Percentiles rank a stretch among this genome's conserved stretches.
These are phyloP conservation scores for Penicillium pulvis DNA, from an alignment of 495 filamentous ascomycete species.

Conservation along the genomic window DNA sequence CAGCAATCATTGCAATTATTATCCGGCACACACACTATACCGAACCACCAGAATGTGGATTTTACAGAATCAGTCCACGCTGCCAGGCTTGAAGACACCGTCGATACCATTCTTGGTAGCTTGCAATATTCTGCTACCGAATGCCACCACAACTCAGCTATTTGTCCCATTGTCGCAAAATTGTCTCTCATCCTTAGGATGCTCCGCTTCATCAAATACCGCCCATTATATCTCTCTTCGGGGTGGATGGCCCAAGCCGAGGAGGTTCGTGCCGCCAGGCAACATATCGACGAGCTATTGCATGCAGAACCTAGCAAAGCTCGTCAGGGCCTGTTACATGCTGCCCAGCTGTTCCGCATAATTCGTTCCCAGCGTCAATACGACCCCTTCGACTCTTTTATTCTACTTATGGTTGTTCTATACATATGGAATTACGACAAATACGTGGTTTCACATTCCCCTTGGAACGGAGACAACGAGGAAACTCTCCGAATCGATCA, in stretches of 20 bases:
- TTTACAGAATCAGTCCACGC: not conserved
- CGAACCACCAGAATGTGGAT: not conserved
- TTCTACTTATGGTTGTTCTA: not conserved
- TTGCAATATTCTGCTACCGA: not conserved
- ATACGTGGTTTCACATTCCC: not conserved
- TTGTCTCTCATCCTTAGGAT: not conserved
- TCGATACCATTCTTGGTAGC: not conserved
- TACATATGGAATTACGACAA: not conserved
- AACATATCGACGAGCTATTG: not conserved
- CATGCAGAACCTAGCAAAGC: not conserved
- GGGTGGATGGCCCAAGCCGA: not conserved
- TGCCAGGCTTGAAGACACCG: not conserved
- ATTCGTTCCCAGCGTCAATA: not conserved
- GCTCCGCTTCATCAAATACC: not conserved
- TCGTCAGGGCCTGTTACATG: not conserved
- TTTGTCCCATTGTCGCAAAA: not conserved
- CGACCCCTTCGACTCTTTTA: not conserved
- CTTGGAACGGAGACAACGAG: not conserved
- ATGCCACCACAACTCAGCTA: not conserved
- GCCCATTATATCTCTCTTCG: not conserved
- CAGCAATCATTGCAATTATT: not conserved
- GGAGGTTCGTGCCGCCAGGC: not conserved
- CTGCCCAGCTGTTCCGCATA: not conserved
- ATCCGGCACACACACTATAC: not conserved
- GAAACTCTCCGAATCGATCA: not conserved